Percentiles rank a stretch among this genome's conserved stretches.
phyloP scores from a whole-genome alignment of 352 stramenopile species.

The Globisporangium canariense region DNA sequence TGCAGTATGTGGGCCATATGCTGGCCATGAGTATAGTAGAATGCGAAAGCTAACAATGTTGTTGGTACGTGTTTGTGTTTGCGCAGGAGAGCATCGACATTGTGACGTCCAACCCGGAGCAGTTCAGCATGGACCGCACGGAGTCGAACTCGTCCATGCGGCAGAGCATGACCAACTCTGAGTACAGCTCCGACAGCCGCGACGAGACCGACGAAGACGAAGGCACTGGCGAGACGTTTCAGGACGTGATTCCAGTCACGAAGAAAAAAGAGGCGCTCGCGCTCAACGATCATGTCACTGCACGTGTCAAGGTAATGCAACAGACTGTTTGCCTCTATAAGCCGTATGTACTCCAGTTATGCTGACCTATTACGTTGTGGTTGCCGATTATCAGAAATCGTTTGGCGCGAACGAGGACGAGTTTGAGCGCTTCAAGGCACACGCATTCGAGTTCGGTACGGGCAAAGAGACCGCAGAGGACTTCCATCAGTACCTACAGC shows the following conservation, averaged over 20 bases:
- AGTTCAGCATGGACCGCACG: slow-evolving; percentile 38
- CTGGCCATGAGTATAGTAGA: too few relatives aligned
- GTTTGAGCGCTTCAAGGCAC: slow-evolving; percentile 77
- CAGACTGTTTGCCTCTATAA: too few relatives aligned
- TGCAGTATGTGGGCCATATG: not conserved
- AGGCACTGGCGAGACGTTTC: slow-evolving; percentile 32
- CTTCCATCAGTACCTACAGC: slow-evolving; percentile 69
- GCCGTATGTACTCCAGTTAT: too few relatives aligned
- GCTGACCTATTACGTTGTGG: too few relatives aligned
- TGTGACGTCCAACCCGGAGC: slow-evolving; percentile 34
- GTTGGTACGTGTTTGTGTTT: not conserved
- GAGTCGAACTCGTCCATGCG: slow-evolving; percentile 40
- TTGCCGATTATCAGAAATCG: slow-evolving; percentile 10
- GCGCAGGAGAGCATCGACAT: slow-evolving; percentile 49
- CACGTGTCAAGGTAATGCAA: slow-evolving; percentile 41
- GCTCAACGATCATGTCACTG: slow-evolving; percentile 78
- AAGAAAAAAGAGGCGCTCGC: slow-evolving; percentile 67
- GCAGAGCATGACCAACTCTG: slow-evolving; percentile 26
- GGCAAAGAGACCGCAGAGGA: slow-evolving; percentile 52
- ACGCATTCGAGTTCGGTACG: slow-evolving; percentile 73
- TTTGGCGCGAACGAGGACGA: slow-evolving; percentile 53
- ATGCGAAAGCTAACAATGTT: not conserved
- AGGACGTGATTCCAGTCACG: slow-evolving; percentile 76
- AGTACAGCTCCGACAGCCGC: slow-evolving; percentile 51
- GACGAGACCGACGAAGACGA: slow-evolving; percentile 52